Evolutionary conservation across 179 eudicot genomes (phyloP).

Genomic region (Beta lomatogona): DNA sequence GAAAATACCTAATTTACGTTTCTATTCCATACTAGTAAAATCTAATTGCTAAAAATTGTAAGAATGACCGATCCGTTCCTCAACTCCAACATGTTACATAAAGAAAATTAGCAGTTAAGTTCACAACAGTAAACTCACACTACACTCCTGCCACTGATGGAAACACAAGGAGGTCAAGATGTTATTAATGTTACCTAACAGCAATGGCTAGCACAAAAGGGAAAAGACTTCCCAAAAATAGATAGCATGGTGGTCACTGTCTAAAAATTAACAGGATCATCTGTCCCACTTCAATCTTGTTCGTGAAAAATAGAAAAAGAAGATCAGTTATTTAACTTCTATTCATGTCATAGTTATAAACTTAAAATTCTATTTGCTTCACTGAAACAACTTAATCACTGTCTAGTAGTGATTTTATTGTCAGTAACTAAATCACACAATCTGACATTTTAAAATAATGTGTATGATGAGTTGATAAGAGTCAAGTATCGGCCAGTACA

Average conservation of each 20-base stretch:
- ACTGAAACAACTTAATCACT: neutral
- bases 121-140: neutral
- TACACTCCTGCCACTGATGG: neutral
- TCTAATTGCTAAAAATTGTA: neutral
- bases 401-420: neutral
- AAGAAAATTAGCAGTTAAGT: neutral
- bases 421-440: neutral
- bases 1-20: neutral
- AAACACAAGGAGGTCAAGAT: constrained; percentile 4
- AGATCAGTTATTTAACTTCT: neutral
- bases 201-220: neutral
- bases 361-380: neutral
- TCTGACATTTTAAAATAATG: neutral
- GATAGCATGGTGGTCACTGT: neutral
- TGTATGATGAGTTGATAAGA: neutral
- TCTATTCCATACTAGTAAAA: neutral
- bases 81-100: neutral
- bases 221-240: neutral
- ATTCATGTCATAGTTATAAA: neutral
- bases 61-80: neutral
- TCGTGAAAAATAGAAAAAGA: neutral
- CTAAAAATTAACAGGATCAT: neutral
- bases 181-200: neutral
- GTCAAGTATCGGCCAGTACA: neutral
- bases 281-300: neutral